Evolutionary conservation across 805 yeast species (phyloP).

Genomic region (Nakazawaea laoshanensis): DNA sequence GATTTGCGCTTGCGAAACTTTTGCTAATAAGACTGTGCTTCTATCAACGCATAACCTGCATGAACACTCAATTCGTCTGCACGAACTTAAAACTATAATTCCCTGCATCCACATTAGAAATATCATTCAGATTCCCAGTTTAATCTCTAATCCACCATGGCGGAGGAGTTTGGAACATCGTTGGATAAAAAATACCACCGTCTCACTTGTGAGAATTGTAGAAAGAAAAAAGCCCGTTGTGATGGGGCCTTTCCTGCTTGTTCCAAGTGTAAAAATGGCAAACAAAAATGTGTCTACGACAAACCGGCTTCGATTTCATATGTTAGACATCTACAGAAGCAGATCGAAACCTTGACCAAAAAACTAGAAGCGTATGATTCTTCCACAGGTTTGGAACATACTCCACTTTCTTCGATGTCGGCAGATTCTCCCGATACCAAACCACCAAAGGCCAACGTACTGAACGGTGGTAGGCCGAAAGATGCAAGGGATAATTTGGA

Average conservation of each 20-base stretch:
- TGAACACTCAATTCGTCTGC: too few relatives aligned
- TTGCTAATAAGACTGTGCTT: too few relatives aligned
- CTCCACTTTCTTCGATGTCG: neutral
- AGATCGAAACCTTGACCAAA: constrained; percentile 7
- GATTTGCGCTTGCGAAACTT: too few relatives aligned
- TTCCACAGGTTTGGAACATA: too few relatives aligned
- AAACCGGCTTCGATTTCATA: constrained; percentile 16
- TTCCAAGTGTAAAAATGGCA: constrained; percentile 11
- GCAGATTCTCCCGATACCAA: neutral
- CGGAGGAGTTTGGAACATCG: too few relatives aligned
- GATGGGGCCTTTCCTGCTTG: constrained; percentile 14
- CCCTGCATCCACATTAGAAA: too few relatives aligned
- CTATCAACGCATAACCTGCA: too few relatives aligned
- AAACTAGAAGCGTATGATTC: neutral
- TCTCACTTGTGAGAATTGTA: constrained; percentile 14
- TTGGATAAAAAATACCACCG: constrained; percentile 12
- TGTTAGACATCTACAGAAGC: constrained; percentile 13
- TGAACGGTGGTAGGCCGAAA: neutral
- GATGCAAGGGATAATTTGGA: constrained; percentile 8
- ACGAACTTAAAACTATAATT: too few relatives aligned
- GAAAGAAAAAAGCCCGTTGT: constrained; percentile 14
- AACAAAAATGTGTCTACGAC: constrained; percentile 13
- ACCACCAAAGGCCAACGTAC: too few relatives aligned
- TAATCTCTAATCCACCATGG: too few relatives aligned
- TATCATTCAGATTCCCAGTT: too few relatives aligned